Percentiles rank a stretch among this genome's conserved stretches.
Evolutionary conservation across 176 grass and related monocot species (phyloP).

Genomic region (Aegilops longissima): DNA sequence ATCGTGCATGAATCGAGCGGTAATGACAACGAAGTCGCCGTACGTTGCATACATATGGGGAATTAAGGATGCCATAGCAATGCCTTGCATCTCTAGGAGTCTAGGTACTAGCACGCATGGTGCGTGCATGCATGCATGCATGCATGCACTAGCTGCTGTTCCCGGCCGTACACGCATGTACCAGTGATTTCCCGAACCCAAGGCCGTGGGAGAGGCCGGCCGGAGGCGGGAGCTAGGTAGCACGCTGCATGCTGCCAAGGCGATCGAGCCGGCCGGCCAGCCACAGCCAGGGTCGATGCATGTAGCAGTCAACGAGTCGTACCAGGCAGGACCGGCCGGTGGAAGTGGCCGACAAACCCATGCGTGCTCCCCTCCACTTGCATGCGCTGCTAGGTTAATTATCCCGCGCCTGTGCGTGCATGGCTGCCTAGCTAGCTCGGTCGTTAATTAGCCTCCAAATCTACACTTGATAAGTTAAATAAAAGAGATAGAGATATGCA

Average conservation of each 20-base stretch:
- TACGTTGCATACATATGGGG: neutral
- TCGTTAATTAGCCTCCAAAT: neutral
- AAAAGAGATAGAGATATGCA: too few relatives aligned
- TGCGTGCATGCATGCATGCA: too few relatives aligned
- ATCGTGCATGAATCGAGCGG: neutral
- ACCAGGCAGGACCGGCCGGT: slow-evolving; percentile 28
- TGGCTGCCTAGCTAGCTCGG: neutral
- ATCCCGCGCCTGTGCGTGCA: slow-evolving; percentile 29
- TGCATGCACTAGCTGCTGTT: slow-evolving; percentile 7
- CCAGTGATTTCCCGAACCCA: slow-evolving; percentile 27
- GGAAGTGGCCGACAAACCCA: slow-evolving; percentile 81
- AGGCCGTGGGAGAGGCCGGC: neutral
- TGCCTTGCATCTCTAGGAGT: neutral
- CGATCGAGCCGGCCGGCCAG: slow-evolving; percentile 29
- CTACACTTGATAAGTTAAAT: too few relatives aligned
- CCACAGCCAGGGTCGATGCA: slow-evolving; percentile 24
- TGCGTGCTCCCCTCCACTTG: slow-evolving; percentile 49
- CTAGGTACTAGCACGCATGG: neutral
- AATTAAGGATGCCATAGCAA: neutral
- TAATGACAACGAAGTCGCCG: neutral
- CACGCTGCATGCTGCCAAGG: slow-evolving; percentile 53
- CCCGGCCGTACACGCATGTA: neutral
- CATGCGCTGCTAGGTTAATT: slow-evolving; percentile 13
- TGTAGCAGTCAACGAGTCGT: slow-evolving; percentile 46
- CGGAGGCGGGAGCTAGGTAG: neutral